phyloP scores from a whole-genome alignment of 768 basidiomycete genomes.

The Ramaria sp. region DNA sequence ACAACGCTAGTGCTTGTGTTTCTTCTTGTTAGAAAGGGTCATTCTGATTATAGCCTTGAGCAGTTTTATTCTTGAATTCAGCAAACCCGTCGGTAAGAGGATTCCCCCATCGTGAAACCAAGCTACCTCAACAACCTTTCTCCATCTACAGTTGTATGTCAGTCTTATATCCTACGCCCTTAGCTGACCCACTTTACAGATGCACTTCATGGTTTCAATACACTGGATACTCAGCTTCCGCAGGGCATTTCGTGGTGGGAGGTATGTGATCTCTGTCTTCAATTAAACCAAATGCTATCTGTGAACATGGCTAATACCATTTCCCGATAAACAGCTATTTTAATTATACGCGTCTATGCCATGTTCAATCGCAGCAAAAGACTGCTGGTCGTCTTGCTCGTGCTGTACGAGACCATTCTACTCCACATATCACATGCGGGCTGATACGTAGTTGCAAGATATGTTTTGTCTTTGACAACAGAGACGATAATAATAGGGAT shows the following conservation, averaged over 20 bases:
- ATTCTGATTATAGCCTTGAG: no score
- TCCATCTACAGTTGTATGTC: not conserved
- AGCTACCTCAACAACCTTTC: not conserved
- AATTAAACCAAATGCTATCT: not conserved
- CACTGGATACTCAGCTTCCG: not conserved
- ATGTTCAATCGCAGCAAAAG: not conserved
- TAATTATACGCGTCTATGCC: not conserved
- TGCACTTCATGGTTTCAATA: slow-evolving; percentile 3
- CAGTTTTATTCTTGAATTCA: not conserved
- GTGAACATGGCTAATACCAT: no score
- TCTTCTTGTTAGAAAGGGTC: no score
- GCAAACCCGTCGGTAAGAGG: not conserved
- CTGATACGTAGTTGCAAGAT: not conserved
- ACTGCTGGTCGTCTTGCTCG: not conserved
- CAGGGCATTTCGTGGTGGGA: not conserved
- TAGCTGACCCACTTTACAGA: not conserved
- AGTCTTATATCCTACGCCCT: not conserved
- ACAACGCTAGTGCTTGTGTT: not conserved
- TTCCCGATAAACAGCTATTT: not conserved
- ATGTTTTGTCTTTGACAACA: not conserved
- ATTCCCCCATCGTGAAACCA: not conserved
- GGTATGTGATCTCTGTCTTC: not conserved
- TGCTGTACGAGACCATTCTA: not conserved
- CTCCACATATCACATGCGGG: not conserved
- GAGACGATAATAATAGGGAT: not conserved